phyloP scores from a whole-genome alignment of 1,284 basidiomycete genomes.

The Trametes pubescens region DNA sequence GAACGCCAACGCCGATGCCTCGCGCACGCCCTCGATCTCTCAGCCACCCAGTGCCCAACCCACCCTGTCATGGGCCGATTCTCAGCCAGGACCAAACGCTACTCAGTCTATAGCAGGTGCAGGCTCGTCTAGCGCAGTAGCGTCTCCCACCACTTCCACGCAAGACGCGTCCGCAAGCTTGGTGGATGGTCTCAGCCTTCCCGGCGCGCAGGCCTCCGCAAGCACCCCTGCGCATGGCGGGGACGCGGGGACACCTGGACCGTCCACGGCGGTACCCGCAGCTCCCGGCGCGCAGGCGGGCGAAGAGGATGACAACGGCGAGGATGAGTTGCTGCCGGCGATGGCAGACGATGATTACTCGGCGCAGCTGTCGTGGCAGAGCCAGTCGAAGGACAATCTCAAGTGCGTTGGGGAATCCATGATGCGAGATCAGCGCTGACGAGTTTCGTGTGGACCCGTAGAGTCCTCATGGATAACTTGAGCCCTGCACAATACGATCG shows the following conservation, averaged over 20 bases:
- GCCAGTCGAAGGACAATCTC: conserved; percentile 83
- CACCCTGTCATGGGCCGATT: conserved; percentile 35
- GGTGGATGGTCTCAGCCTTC: conserved; percentile 36
- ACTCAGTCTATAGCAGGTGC: conserved; percentile 25
- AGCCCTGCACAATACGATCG: conserved; percentile 86
- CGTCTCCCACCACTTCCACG: conserved; percentile 16
- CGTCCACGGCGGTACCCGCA: conserved; percentile 20
- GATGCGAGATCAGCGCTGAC: neutral
- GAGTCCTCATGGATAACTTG: conserved; percentile 89
- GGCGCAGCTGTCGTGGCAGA: conserved; percentile 80
- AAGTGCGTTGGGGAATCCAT: conserved; percentile 56
- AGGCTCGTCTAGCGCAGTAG: conserved; percentile 20
- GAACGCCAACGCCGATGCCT: conserved; percentile 42
- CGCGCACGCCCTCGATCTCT: conserved; percentile 29
- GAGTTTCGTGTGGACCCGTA: conserved; percentile 39
- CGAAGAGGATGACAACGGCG: conserved; percentile 66
- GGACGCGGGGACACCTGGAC: conserved; percentile 28
- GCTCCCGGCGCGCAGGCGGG: conserved; percentile 34
- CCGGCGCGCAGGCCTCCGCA: conserved; percentile 32
- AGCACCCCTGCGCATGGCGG: conserved; percentile 26
- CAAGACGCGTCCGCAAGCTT: conserved; percentile 30
- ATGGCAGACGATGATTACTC: conserved; percentile 90
- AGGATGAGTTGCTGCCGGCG: conserved; percentile 77
- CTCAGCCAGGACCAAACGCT: conserved; percentile 19
- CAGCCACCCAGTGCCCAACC: conserved; percentile 29